Conservation (phyloP, 345 rosid species). For the Draba incana region DNA sequence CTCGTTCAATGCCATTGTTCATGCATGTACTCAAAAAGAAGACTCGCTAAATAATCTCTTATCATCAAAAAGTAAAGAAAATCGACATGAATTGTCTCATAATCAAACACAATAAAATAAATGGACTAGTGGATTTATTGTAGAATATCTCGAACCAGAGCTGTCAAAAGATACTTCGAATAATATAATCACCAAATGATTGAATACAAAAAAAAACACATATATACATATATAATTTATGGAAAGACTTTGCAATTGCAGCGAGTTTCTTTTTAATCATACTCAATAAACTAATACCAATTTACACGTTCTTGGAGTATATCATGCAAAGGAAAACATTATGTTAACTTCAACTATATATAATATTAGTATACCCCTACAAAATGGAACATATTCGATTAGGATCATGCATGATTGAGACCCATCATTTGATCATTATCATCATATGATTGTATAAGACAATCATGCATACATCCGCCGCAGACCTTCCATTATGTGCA, state of each 20-base stretch:
- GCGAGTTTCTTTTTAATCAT: constrained; percentile 32
- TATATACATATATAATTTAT: constrained; percentile 22
- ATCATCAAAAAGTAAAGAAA: constrained; percentile 18
- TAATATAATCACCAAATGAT: constrained; percentile 35
- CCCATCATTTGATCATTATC: constrained; percentile 40
- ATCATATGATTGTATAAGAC: constrained; percentile 35
- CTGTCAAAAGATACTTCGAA: constrained; percentile 43
- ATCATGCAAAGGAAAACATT: constrained; percentile 38
- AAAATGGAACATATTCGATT: constrained; percentile 46
- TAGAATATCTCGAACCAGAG: constrained; percentile 37
- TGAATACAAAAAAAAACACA: constrained; percentile 12
- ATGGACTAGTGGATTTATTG: constrained; percentile 27
- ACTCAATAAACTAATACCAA: constrained; percentile 36
- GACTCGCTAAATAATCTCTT: neutral
- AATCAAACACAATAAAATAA: constrained; percentile 38
- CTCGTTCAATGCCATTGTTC: constrained; percentile 28
- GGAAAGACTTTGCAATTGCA: constrained; percentile 36
- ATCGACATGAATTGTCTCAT: constrained; percentile 38
- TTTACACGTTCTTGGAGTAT: constrained; percentile 39
- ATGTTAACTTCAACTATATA: constrained; percentile 26
- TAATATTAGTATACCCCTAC: constrained; percentile 9
- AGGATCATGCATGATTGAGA: constrained; percentile 43
- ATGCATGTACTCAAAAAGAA: constrained; percentile 21
- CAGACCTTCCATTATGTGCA: constrained; percentile 36
- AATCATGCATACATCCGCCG: constrained; percentile 42